Base-by-base conservation (phyloP, 768 basidiomycete genomes). In the Mrakia blollopis region DNA sequence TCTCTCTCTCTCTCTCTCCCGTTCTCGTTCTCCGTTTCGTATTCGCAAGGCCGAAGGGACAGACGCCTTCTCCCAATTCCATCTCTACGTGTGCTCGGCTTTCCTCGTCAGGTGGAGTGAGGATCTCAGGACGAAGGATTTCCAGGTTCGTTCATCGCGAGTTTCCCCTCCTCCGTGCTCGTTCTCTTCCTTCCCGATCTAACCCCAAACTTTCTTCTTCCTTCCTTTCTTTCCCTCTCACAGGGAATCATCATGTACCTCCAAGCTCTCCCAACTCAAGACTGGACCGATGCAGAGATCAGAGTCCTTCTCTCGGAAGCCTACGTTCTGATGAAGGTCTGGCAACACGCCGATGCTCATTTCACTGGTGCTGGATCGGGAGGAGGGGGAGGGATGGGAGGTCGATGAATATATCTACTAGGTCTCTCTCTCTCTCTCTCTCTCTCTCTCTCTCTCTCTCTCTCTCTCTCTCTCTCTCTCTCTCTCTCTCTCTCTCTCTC, bases 211-310 rank as follows among this genome's bases (percentile, higher is more conserved):
- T 16, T 52, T 57, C 75, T 47, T 32, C n/a, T n/a, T 54, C 60
- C 52, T 73, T 30, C 41, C 52, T 65, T 73, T 72, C 61, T 6
- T 23, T 35, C 18, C 16, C 63, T 6, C n/a, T 32, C 10, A 14
- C 80, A 98, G 96, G 94, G 93, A 75, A 95, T 98, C 83, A 98
- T 99, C 83, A 98, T 99, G 91, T 99, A 97, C 85, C 87, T 99
- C 21, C 85, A 83, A 80, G 81, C 80, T 76, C 81, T 83, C 14
- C 84, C 83, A 9, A 84, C 83, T 9, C 92, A 94, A 82, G 89
- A 88, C 74, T 99, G 97, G 97, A 89, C 91, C 30, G 95, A 98
- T 83, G 91, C 95, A 80, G 94, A 98, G 81, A 91, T 98, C 65
- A 94, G 98, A 82, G 88, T 98, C 85, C 88, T 99, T 47, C 89